phyloP scores from a whole-genome alignment of 371 early-diverging fungal species.

The Mucor plumbeus region DNA sequence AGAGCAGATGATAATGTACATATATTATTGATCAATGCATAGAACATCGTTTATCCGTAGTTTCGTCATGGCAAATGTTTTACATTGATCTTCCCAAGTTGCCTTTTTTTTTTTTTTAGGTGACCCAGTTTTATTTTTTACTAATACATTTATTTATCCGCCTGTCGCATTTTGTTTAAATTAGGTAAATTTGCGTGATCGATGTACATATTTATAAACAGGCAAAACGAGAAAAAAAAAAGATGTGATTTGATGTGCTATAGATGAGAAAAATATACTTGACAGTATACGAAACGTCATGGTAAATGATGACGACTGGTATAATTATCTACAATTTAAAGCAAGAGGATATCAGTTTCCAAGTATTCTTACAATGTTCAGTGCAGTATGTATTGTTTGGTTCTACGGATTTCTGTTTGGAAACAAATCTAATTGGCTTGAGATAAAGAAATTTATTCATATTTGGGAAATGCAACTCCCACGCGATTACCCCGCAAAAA shows the following conservation, averaged over 20 bases:
- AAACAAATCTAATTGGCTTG: conserved; percentile 9
- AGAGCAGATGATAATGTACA: not conserved
- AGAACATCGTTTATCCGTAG: not conserved
- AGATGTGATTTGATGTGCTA: not conserved
- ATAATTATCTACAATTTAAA: not conserved
- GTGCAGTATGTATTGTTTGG: not conserved
- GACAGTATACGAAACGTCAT: too few species aligned
- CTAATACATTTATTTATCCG: not conserved
- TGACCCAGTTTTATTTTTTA: not conserved
- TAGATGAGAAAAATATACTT: too few species aligned
- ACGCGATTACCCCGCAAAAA: conserved; percentile 24
- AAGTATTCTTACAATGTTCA: not conserved
- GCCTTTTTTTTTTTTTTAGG: not conserved
- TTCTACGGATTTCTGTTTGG: not conserved
- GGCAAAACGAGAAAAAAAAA: not conserved
- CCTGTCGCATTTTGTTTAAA: not conserved
- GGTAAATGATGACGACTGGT: not conserved
- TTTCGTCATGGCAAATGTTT: not conserved
- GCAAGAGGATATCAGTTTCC: not conserved
- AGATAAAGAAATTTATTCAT: conserved; percentile 10
- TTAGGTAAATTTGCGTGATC: not conserved
- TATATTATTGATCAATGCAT: not conserved
- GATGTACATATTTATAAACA: not conserved
- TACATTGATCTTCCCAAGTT: not conserved
- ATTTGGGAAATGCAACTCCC: not conserved